Evolutionary conservation across 257 asterid genomes (phyloP), one percentile per base, ranked within the genome.

Genomic region (Anisodus acutangulus): DNA sequence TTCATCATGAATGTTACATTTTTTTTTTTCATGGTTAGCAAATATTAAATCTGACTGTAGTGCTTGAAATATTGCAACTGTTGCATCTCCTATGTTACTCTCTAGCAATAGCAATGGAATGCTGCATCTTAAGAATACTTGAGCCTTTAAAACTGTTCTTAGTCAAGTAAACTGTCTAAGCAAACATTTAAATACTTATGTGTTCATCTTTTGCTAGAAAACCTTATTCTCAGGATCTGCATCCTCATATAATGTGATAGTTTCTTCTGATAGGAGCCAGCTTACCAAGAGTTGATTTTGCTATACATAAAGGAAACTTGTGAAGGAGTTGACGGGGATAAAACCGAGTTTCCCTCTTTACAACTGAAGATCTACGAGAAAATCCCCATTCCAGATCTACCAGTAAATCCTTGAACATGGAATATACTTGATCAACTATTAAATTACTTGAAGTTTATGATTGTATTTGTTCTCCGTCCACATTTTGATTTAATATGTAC

Each of bases 311-410:
- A 91, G 80, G 91, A 86, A 80, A 57, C 37, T 70, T 93, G 88
- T 84, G 92, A 87, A 84, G 85, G 83, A 68, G 93, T 87, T 83
- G 78, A 82, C 11, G 66, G 83, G 8, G 90, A 88, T 85, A 87
- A 82, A 86, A 85, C 85, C 81, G 92, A 88, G 87, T 86, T 86
- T 85, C 91, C 97, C 85, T 89, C 92, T 17, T 88, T 94, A 88
- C 35, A 31, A 31, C 35, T 31, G 35, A 31, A 31, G 35, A 31
- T 95, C 83, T 95, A 94, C 58, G 98, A 92, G 93, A 91, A 87
- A 87, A 94, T 95, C 84, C 98, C 98, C 72, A 91, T 95, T 83
- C 99, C 99, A 83, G 99, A 95, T 90, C 87, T 95, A 87, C 97
- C 97, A 6, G 99, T 93, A 93, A 87, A 81, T 87, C 88, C 89